Evolutionary conservation across 257 asterid genomes (phyloP), one percentile per base, ranked within the genome.

Genomic region (Fraxinus excelsior): DNA sequence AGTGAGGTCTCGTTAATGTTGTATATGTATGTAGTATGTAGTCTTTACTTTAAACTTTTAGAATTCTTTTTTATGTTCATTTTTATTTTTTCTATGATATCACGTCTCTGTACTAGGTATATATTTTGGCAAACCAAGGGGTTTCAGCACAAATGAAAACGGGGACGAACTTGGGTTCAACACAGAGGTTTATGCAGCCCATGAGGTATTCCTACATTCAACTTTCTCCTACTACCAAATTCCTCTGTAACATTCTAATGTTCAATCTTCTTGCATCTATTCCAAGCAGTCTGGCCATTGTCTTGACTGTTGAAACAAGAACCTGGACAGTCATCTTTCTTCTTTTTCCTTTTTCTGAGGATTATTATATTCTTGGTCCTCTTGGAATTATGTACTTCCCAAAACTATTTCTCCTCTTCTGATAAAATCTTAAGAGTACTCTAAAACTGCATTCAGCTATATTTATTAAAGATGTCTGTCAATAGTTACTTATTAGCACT

Each of bases 61-160:
- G 49, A 0, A 25, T 21, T 1, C 14, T 40, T 40, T 10, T 40
- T 10, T 1, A 8, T 38, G 13, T 38, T 38, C 8, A 35, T 8
- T 38, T 38, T 38, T 40, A 40, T 76, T 40, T 13, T 51, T 66
- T 76, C 37, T 44, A 53, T 44, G 64, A 74, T 32, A 60, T n/a
- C 49, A 51, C 46, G 28, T 66, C 49, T 76, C 4, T 84, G 69
- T 44, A 34, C 79, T 76, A 96, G 99, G 98, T 67, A 96, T 96
- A 76, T 96, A 96, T 88, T 96, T 96, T 85, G 98, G 99, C 76
- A 89, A 93, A 80, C 99, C 99, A 37, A 90, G 98, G 81, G 99
- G 99, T 16, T 85, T 93, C 84, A 40, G 88, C 85, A 93, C 83
- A 71, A 88, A 89, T 49, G 94, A 92, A 74, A 85, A 84, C 82